Base-by-base conservation (phyloP, 2,329 filamentous ascomycete genomes). In the Dryadomyces quercus-mongolicae region DNA sequence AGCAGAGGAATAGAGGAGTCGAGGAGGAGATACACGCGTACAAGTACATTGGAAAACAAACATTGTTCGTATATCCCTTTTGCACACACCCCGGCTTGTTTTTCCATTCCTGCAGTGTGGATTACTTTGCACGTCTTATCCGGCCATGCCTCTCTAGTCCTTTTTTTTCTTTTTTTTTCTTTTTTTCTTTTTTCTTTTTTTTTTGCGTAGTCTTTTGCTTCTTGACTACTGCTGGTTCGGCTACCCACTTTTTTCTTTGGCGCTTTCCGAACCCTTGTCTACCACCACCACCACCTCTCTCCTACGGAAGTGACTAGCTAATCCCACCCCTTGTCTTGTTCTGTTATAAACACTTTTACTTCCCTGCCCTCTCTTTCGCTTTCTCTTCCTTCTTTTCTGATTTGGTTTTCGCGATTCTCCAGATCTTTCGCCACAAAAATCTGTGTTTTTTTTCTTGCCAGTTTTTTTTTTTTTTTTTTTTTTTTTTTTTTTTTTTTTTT, bases 341-440 rank as follows among this genome's bases (percentile, higher is more conserved):
- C 51, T 44, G 42, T 49, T 50, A 52, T 55, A 55, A 54, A 52
- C 53, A 57, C 47, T 51, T 55, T 54, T 49, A 34, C 47, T 22
- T 45, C 52, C 52, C 40, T 45, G 16, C 36, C 42, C 25, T 40
- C 31, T 18, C 53, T 51, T 55, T 31, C 20, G 5, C 21, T 43
- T 46, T 43, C 47, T 55, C 25, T 15, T 45, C 21, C 36, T 12
- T 43, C 25, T 22, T 36, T 42, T 34, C 34, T 49, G 18, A 9
- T 38, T 34, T 15, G 18, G 38, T 38, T 46, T 44, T 48, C 34
- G 51, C 31, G 45, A 36, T 53, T 34, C 15, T 34, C 43, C 36
- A 21, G 10, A n/a, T n/a, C 46, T 18, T n/a, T 10, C 20, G 42
- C 51, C 25, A 15, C 36, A 40, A 40, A 31, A 31, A 31, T 31